Evolutionary conservation across 192 early-diverging fungal species (phyloP).

Genomic region (Spizellomyces sp.): DNA sequence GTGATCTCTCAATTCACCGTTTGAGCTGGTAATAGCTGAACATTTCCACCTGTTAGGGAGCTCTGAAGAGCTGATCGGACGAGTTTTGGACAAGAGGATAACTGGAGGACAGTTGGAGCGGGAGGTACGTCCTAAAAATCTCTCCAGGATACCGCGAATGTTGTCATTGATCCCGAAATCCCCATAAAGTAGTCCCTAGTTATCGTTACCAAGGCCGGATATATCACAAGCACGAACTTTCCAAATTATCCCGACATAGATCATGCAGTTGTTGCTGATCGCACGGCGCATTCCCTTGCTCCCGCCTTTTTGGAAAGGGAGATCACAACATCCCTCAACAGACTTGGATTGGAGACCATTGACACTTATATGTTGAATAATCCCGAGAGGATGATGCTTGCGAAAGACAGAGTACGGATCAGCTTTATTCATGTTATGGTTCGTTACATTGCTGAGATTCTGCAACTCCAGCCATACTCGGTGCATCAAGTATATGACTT

Average conservation of each 20-base stretch:
- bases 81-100: conserved; percentile 40
- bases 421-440: background rate
- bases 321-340: conserved; percentile 54
- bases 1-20: background rate
- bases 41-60: conserved; percentile 37
- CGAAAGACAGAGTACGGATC: conserved; percentile 34
- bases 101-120: conserved; percentile 40
- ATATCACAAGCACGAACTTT: conserved; percentile 19
- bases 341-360: conserved; percentile 56
- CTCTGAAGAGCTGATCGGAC: conserved; percentile 64
- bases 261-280: conserved; percentile 1
- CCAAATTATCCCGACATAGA: background rate
- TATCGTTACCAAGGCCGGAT: conserved; percentile 49
- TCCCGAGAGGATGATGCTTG: conserved; percentile 73
- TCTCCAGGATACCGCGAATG: too few species aligned
- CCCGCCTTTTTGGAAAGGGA: conserved; percentile 61
- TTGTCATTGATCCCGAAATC: background rate
- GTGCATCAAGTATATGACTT: conserved; percentile 56
- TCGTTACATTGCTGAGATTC: conserved; percentile 10
- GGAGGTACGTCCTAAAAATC: conserved; percentile 40
- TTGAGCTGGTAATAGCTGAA: background rate
- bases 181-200: conserved; percentile 23
- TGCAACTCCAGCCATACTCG: background rate
- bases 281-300: conserved; percentile 58
- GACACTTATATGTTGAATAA: conserved; percentile 79